Evolutionary conservation across 1,139 yeast species (phyloP), one percentile per base, ranked within the genome.

Genomic region (Kodamaea anthophila): DNA sequence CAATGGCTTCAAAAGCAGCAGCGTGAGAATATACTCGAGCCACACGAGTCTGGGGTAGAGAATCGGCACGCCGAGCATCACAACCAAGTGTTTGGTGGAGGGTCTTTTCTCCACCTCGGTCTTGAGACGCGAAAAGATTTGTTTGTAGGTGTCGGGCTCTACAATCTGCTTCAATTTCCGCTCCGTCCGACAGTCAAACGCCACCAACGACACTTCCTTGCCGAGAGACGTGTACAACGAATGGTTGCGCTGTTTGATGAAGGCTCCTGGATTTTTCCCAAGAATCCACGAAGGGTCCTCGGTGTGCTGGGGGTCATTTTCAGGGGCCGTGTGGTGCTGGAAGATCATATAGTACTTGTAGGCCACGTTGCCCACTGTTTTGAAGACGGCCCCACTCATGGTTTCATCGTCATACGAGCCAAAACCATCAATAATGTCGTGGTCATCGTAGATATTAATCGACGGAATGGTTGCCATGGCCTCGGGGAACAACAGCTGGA

Each of bases 341-440:
- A 88, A 88, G 20, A 91, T 58, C 84, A 87, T 73, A 53, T 91
- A 88, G 56, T 82, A 87, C 51, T 78, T 78, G 63, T 75, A 85
- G 1, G 96, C 96, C 12, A 74, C 60, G 37, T 71, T 70, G 6
- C 96, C 96, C 24, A 88, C 69, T 8, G 79, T 73, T 33, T 58
- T 53, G 51, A 88, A 84, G 13, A 84, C 71, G 1, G 75, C 76
- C 18, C 77, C 72, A 2, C 48, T 47, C 96, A 86, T 87, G 26
- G 95, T 84, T 2, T 55, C 38, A 40, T 85, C 84, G 28, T 67
- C 66, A 55, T 88, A 88, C 2, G 95, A 82, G 2, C 97, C 98
- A 57, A 77, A 91, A 3, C 97, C 98, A 51, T 88, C 98, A 43
- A 91, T 87, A 33, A 88, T 82, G 53, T 87, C 96, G 55, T 88